Conservation (phyloP, 495 filamentous ascomycete genomes). For the Lepidopterella palustris region DNA sequence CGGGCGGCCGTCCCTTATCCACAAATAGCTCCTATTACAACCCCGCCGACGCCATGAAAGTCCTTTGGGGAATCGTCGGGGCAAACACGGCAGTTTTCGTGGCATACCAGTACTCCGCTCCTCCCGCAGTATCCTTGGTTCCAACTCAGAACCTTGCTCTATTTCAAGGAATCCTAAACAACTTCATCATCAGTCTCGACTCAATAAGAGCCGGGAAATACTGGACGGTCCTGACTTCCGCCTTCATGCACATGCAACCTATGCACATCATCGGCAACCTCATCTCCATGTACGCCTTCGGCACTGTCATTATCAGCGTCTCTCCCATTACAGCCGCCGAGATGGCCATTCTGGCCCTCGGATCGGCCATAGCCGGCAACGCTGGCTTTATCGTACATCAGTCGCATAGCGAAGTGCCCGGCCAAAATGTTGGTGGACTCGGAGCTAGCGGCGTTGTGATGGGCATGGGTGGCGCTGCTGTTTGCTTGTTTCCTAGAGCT, state of each 20-base stretch:
- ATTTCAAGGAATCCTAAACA: background rate
- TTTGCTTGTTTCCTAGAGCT: conserved; percentile 10
- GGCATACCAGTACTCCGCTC: conserved; percentile 20
- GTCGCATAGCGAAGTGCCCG: background rate
- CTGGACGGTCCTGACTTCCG: conserved; percentile 29
- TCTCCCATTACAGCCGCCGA: conserved; percentile 16
- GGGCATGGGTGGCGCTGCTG: conserved; percentile 31
- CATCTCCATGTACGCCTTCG: conserved; percentile 29
- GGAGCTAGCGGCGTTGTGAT: conserved; percentile 34
- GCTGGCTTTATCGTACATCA: conserved; percentile 12
- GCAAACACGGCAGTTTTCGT: conserved; percentile 32
- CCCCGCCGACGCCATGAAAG: background rate
- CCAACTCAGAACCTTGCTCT: conserved; percentile 5
- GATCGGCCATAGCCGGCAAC: conserved; percentile 25
- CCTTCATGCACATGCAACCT: conserved; percentile 27
- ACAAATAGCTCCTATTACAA: background rate
- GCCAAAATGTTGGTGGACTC: conserved; percentile 2
- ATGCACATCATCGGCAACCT: conserved; percentile 31
- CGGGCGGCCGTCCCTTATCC: background rate
- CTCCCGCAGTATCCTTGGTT: background rate
- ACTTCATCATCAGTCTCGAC: conserved; percentile 14
- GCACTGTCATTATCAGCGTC: conserved; percentile 16
- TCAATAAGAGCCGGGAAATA: conserved; percentile 17
- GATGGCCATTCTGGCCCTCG: conserved; percentile 23
- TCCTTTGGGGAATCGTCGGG: conserved; percentile 31